These are phyloP conservation scores for Sporopachydermia cereana DNA, from an alignment of 1,139 yeast genomes.

Conservation along the genomic window DNA sequence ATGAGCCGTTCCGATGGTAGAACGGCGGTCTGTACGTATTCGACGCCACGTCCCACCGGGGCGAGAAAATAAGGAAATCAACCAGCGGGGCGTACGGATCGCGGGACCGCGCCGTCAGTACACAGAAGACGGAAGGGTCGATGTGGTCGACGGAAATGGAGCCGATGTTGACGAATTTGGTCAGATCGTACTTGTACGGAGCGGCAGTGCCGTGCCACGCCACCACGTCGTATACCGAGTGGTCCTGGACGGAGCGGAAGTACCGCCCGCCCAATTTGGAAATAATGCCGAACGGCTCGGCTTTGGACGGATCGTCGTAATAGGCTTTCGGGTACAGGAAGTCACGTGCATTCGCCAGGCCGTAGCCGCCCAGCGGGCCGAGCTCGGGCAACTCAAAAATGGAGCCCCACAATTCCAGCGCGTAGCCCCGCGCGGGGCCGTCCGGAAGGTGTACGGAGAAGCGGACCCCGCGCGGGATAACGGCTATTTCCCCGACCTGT, in stretches of 20 bases:
- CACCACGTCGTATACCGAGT: constrained; percentile 21
- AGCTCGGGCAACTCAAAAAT: constrained; percentile 22
- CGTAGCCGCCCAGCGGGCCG: constrained; percentile 22
- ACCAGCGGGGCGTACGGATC: constrained; percentile 21
- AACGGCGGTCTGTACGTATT: constrained; percentile 23
- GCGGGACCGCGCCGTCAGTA: constrained; percentile 19
- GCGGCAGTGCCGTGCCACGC: constrained; percentile 23
- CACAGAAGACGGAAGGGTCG: constrained; percentile 21
- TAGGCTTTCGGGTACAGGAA: constrained; percentile 19
- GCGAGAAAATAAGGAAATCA: constrained; percentile 22
- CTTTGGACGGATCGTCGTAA: constrained; percentile 9
- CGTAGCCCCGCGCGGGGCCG: constrained; percentile 17
- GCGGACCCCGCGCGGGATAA: constrained; percentile 21
- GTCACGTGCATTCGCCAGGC: constrained; percentile 22
- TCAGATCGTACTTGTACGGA: constrained; percentile 22
- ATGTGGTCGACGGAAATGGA: constrained; percentile 22
- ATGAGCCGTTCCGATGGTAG: constrained; percentile 21
- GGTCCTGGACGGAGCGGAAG: constrained; percentile 16
- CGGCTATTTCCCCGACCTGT: constrained; percentile 20
- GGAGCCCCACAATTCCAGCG: constrained; percentile 18
- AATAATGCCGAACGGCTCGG: constrained; percentile 11
- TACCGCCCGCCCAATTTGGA: constrained; percentile 18
- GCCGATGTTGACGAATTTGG: constrained; percentile 19
- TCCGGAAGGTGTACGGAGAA: constrained; percentile 15
- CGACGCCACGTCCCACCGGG: constrained; percentile 22